A percentile compares a stretch with the other conserved stretches of the same genome.
phyloP scores from a whole-genome alignment of 495 filamentous ascomycete species.

The Cladorrhinum samala region DNA sequence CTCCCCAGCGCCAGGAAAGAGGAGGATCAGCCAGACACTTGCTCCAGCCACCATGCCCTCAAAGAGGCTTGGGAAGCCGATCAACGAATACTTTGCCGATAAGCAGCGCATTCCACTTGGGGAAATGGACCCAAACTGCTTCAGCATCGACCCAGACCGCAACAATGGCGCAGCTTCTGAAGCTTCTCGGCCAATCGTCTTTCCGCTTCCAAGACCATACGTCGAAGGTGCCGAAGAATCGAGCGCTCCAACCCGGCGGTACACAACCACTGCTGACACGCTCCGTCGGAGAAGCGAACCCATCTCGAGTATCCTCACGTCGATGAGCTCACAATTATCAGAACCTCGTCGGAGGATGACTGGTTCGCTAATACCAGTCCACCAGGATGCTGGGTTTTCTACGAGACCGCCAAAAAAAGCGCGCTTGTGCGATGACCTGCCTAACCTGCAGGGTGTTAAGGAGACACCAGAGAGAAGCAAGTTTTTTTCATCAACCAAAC shows the following conservation, averaged over 20 bases:
- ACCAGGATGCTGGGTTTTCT: constrained; percentile 18
- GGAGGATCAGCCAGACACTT: constrained; percentile 35
- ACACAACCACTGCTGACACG: constrained; percentile 16
- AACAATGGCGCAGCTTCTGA: constrained; percentile 12
- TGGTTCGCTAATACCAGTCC: constrained; percentile 18
- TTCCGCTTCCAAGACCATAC: constrained; percentile 45
- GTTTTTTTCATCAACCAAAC: constrained; percentile 30
- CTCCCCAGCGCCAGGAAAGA: constrained; percentile 27
- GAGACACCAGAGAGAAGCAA: constrained; percentile 32
- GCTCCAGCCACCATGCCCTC: constrained; percentile 20
- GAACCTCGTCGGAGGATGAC: constrained; percentile 30
- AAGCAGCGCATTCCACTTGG: constrained; percentile 69
- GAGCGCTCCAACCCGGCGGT: constrained; percentile 15
- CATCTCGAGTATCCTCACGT: constrained; percentile 30
- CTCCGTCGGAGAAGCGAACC: constrained; percentile 37
- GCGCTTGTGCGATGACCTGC: constrained; percentile 40
- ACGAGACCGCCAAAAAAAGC: constrained; percentile 46
- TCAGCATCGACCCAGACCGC: constrained; percentile 38
- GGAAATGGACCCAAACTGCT: constrained; percentile 81
- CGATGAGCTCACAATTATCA: constrained; percentile 14
- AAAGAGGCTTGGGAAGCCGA: constrained; percentile 53
- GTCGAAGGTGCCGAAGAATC: constrained; percentile 23
- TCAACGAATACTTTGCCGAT: constrained; percentile 69
- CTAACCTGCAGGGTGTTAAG: constrained; percentile 7
- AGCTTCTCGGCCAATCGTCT: constrained; percentile 35